Evolutionary conservation across 108 stramenopile genomes (phyloP).

Genomic region (Nitzschia sp.): DNA sequence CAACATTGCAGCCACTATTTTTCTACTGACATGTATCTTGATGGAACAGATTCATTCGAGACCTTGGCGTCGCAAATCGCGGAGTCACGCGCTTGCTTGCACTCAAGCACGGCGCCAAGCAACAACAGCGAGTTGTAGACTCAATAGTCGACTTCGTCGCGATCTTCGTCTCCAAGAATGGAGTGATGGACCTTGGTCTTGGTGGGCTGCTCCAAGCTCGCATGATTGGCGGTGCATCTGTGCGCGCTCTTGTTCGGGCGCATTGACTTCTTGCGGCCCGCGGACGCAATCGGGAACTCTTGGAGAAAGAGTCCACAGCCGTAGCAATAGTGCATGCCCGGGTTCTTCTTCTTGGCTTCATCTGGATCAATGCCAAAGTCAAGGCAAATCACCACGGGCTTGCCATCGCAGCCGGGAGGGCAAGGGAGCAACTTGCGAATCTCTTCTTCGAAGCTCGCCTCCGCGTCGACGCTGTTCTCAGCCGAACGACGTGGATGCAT

Average conservation of each 20-base stretch:
- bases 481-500: too few species aligned
- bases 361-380: background rate
- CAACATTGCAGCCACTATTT: too few species aligned
- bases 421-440: background rate
- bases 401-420: background rate
- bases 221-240: background rate
- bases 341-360: background rate
- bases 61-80: too few species aligned
- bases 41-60: too few species aligned
- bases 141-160: too few species aligned
- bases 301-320: background rate
- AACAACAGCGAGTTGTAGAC: too few species aligned
- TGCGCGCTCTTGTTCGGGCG: background rate
- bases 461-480: too few species aligned
- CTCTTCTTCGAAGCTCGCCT: too few species aligned
- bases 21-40: too few species aligned
- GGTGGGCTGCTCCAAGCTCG: background rate
- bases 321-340: background rate
- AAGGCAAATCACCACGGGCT: background rate
- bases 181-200: background rate
- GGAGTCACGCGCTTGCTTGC: too few species aligned
- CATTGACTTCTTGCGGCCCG: background rate
- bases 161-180: too few species aligned
- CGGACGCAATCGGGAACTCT: background rate
- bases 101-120: too few species aligned